These are phyloP conservation scores for Yarrowia sp. DNA, from an alignment of 805 yeast genomes.

Conservation along the genomic window DNA sequence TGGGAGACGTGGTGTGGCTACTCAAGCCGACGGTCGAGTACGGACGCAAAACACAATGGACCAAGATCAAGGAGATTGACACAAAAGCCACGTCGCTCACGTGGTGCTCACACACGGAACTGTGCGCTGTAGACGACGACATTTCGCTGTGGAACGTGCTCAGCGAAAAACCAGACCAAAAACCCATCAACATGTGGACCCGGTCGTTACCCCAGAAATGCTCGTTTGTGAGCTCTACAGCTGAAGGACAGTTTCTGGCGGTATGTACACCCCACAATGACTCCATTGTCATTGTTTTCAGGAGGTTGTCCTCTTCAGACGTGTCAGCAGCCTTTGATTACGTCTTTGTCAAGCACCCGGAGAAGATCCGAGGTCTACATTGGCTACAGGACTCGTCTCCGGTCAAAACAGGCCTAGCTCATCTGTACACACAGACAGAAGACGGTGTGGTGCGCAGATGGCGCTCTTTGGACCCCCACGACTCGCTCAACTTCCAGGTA, in stretches of 20 bases:
- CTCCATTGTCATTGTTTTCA: slow-evolving; percentile 15
- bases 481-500: slow-evolving; percentile 34
- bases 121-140: slow-evolving; percentile 1
- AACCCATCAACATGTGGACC: slow-evolving; percentile 27
- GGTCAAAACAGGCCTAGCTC: slow-evolving; percentile 18
- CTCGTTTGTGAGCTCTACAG: slow-evolving; percentile 26
- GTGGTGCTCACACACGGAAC: slow-evolving; percentile 22
- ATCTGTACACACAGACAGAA: slow-evolving; percentile 24
- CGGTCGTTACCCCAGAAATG: slow-evolving; percentile 6
- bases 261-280: slow-evolving; percentile 27
- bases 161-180: slow-evolving; percentile 6
- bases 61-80: slow-evolving; percentile 60
- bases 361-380: not conserved
- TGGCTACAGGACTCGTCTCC: slow-evolving; percentile 33
- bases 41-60: slow-evolving; percentile 49
- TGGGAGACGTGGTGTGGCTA: slow-evolving; percentile 43
- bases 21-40: slow-evolving; percentile 44
- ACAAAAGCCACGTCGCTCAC: slow-evolving; percentile 49
- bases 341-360: slow-evolving; percentile 19
- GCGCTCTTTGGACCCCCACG: slow-evolving; percentile 24
- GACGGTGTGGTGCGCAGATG: slow-evolving; percentile 36
- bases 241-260: slow-evolving; percentile 35
- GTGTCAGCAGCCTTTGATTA: slow-evolving; percentile 21
- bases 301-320: slow-evolving; percentile 19
- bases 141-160: slow-evolving; percentile 24